phyloP scores from a whole-genome alignment of 2,329 filamentous ascomycete species.

The Sporothrix curviconia region DNA sequence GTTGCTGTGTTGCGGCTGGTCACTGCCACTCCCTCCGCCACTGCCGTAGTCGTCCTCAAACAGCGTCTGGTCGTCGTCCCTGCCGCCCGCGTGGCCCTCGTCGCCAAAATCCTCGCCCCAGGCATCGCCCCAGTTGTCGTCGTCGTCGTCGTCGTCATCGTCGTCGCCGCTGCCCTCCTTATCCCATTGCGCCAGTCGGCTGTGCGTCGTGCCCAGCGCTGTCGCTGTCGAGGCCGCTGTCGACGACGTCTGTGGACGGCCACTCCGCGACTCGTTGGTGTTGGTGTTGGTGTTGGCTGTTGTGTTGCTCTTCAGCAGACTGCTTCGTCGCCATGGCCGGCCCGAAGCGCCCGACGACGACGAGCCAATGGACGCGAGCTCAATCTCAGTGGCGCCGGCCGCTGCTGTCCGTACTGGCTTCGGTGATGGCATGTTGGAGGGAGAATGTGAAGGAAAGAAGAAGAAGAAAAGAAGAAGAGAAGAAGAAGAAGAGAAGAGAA shows the following conservation, averaged over 20 bases:
- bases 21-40: background rate
- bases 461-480: background rate
- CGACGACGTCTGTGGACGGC: background rate
- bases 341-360: slow-evolving; percentile 27
- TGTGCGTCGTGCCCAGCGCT: slow-evolving; percentile 71
- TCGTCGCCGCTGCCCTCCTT: background rate
- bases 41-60: slow-evolving; percentile 33
- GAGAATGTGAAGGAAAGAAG: background rate
- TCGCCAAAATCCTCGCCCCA: slow-evolving; percentile 73
- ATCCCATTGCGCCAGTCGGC: no score
- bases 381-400: slow-evolving; percentile 29
- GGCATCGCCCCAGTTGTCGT: slow-evolving; percentile 65
- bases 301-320: slow-evolving; percentile 35
- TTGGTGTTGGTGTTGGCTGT: background rate
- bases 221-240: slow-evolving; percentile 42
- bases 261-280: background rate
- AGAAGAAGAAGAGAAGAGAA: background rate
- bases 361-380: slow-evolving; percentile 46
- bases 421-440: slow-evolving; percentile 14
- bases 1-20: slow-evolving; percentile 53
- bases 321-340: slow-evolving; percentile 51
- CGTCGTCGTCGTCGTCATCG: slow-evolving; percentile 52
- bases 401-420: slow-evolving; percentile 5
- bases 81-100: slow-evolving; percentile 51
- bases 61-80: slow-evolving; percentile 51